Percentiles rank a stretch among this genome's conserved stretches.
phyloP scores from a whole-genome alignment of 2,329 filamentous ascomycete species.

The Emydomyces testavorans region DNA sequence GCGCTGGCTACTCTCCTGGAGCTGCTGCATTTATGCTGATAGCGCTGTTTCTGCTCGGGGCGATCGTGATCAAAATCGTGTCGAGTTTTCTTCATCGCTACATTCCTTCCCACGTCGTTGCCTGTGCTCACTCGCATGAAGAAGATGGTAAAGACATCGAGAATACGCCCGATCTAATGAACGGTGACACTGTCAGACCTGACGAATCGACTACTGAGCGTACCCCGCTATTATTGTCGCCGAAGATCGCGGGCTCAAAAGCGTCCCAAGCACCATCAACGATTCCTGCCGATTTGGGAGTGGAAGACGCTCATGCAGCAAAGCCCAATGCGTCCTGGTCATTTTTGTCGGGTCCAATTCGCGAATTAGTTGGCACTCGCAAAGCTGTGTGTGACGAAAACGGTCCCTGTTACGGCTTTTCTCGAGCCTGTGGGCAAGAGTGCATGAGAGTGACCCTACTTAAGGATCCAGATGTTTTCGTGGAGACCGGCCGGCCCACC shows the following conservation, averaged over 20 bases:
- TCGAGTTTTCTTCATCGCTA: conserved; percentile 37
- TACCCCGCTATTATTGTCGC: conserved; percentile 7
- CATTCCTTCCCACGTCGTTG: conserved; percentile 41
- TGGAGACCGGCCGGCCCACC: neutral
- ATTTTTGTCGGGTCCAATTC: conserved; percentile 12
- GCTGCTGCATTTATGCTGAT: conserved; percentile 45
- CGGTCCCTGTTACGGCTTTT: conserved; percentile 51
- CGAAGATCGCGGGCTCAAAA: neutral
- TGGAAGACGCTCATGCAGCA: neutral
- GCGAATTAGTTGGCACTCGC: conserved; percentile 12
- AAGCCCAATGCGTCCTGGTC: conserved; percentile 7
- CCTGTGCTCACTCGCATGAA: conserved; percentile 39
- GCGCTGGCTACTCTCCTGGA: conserved; percentile 55
- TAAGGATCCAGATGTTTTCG: conserved; percentile 12
- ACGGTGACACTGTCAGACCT: neutral
- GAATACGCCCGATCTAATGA: conserved; percentile 6
- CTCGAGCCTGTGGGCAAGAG: conserved; percentile 49
- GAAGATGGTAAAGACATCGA: conserved; percentile 28
- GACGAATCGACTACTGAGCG: neutral
- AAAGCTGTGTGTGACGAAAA: conserved; percentile 41
- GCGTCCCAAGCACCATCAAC: neutral
- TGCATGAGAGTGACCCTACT: conserved; percentile 42
- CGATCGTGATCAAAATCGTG: conserved; percentile 36
- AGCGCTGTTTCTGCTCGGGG: conserved; percentile 38
- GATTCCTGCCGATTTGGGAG: neutral